Conservation (phyloP, 768 basidiomycete genomes). For the Suillus lakei region DNA sequence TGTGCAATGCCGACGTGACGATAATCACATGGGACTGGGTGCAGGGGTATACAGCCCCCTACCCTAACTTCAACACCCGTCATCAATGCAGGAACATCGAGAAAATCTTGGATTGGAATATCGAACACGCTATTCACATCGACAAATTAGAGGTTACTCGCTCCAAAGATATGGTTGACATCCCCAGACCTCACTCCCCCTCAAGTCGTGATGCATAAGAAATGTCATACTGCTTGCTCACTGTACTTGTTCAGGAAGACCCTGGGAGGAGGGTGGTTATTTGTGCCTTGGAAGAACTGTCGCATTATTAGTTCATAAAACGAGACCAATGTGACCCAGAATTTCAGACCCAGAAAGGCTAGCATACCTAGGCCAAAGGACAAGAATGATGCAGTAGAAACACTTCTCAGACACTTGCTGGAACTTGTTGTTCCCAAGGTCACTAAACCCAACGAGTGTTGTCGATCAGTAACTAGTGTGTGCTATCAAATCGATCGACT, state of each 20-base stretch:
- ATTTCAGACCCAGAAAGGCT: too few relatives aligned
- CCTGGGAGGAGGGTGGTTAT: not conserved
- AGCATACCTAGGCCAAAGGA: too few relatives aligned
- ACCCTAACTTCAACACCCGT: constrained; percentile 8
- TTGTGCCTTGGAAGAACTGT: not conserved
- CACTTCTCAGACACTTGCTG: too few relatives aligned
- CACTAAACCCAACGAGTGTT: too few relatives aligned
- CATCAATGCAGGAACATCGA: constrained; percentile 8
- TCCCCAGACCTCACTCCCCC: not conserved
- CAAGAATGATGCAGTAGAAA: too few relatives aligned
- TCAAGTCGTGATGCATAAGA: not conserved
- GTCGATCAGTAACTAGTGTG: too few relatives aligned
- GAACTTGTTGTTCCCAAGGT: too few relatives aligned
- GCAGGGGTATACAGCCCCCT: not conserved
- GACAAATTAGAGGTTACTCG: not conserved
- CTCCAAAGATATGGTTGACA: not conserved
- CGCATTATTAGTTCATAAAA: not conserved
- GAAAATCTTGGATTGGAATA: not conserved
- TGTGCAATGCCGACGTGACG: constrained; percentile 16
- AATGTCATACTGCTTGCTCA: not conserved
- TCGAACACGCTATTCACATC: not conserved
- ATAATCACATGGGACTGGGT: constrained; percentile 20
- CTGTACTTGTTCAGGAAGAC: not conserved
- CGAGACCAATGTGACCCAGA: not conserved
- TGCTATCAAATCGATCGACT: too few relatives aligned